Evolutionary conservation across 805 yeast genomes (phyloP).

Genomic region (Candida ascalaphidarum): DNA sequence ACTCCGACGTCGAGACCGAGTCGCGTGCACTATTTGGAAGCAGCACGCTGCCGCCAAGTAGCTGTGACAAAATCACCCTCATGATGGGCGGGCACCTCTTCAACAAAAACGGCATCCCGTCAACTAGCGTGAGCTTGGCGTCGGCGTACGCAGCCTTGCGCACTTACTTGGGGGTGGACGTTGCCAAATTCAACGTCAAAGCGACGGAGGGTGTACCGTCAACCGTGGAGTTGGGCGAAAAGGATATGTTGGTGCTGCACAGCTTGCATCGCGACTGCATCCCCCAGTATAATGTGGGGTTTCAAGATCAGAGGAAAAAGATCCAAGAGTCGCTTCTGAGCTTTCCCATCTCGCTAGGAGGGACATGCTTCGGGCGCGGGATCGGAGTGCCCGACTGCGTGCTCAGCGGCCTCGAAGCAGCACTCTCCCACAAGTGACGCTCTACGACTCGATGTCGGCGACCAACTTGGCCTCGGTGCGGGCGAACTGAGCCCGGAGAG

Average conservation of each 20-base stretch:
- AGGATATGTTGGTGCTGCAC: constrained; percentile 24
- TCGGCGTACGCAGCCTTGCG: constrained; percentile 18
- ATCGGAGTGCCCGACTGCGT: constrained; percentile 90
- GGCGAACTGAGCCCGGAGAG: constrained; percentile 34
- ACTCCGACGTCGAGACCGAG: constrained; percentile 71
- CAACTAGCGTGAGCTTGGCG: constrained; percentile 14
- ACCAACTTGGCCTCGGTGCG: constrained; percentile 17
- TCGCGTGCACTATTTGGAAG: constrained; percentile 9
- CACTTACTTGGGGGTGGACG: constrained; percentile 14
- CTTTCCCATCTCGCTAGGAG: constrained; percentile 51
- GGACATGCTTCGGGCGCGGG: constrained; percentile 70
- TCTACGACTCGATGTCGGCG: not conserved
- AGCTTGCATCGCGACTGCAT: constrained; percentile 44
- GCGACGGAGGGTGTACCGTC: too few species aligned
- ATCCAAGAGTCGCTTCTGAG: constrained; percentile 33
- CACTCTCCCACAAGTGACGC: constrained; percentile 12
- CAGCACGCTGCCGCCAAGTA: constrained; percentile 5
- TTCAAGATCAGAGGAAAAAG: constrained; percentile 32
- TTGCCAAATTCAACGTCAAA: constrained; percentile 11
- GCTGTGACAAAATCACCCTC: constrained; percentile 67
- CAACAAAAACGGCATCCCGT: constrained; percentile 22
- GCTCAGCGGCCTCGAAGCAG: constrained; percentile 51
- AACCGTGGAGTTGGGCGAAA: constrained; percentile 7
- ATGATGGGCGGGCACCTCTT: constrained; percentile 83
- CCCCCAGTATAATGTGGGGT: constrained; percentile 77